phyloP scores from a whole-genome alignment of 2,329 filamentous ascomycete genomes.

The Nemania sp. region DNA sequence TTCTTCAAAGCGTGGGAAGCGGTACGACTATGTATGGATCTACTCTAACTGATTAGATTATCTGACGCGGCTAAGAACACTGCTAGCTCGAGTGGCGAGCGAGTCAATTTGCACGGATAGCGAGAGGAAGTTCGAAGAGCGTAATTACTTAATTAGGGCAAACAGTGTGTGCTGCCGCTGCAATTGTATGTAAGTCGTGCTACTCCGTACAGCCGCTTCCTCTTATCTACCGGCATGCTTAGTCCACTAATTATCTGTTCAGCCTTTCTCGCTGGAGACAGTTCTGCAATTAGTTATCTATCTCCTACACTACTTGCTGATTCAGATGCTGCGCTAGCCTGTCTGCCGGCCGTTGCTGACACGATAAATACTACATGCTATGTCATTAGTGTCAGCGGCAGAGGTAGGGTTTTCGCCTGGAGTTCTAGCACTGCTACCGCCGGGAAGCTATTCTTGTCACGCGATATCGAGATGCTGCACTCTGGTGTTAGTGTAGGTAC shows the following conservation, averaged over 20 bases:
- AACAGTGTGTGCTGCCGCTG: not conserved
- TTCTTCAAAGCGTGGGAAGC: too few species aligned
- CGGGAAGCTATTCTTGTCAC: slow-evolving; percentile 23
- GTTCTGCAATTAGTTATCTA: too few species aligned
- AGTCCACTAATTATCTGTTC: too few species aligned
- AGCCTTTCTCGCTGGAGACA: too few species aligned
- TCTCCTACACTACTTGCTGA: too few species aligned
- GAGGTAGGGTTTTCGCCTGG: not conserved
- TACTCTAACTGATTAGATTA: not conserved
- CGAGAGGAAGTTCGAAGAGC: slow-evolving; percentile 9
- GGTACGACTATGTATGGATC: not conserved
- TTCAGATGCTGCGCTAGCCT: too few species aligned
- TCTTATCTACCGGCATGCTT: too few species aligned
- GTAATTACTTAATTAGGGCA: slow-evolving; percentile 4
- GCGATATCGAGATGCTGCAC: slow-evolving; percentile 17
- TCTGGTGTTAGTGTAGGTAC: not conserved
- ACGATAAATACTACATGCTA: too few species aligned
- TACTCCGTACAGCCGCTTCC: not conserved
- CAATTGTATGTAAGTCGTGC: not conserved
- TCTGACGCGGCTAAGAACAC: not conserved
- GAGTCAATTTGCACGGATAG: slow-evolving; percentile 9
- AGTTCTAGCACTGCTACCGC: too few species aligned
- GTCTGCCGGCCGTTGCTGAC: too few species aligned
- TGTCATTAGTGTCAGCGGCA: too few species aligned
- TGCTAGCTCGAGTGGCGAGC: not conserved